These are phyloP conservation scores for Zygosaccharomyces kombuchaensis DNA, from an alignment of 805 yeast genomes.

Conservation along the genomic window DNA sequence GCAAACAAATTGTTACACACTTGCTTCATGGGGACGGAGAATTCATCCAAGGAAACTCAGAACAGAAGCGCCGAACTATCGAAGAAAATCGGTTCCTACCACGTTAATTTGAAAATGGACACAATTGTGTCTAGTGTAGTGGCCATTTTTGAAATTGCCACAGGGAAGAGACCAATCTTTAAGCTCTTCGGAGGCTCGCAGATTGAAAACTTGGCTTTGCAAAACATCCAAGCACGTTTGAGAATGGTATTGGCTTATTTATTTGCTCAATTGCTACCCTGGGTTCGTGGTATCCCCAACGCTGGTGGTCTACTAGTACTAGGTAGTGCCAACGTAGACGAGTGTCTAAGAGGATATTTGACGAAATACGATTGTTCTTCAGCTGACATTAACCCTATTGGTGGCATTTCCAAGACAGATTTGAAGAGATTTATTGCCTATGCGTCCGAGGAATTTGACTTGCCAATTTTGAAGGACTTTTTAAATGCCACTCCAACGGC, in stretches of 20 bases:
- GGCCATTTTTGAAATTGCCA: slow-evolving; percentile 75
- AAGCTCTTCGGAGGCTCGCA: slow-evolving; percentile 91
- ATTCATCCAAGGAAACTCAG: slow-evolving; percentile 86
- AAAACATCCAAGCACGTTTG: slow-evolving; percentile 92
- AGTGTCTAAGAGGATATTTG: slow-evolving; percentile 88
- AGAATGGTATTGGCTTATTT: slow-evolving; percentile 93
- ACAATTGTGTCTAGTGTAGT: slow-evolving; percentile 69
- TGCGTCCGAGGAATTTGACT: slow-evolving; percentile 61
- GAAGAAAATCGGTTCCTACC: slow-evolving; percentile 75
- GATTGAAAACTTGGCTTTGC: slow-evolving; percentile 89
- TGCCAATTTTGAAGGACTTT: slow-evolving; percentile 76
- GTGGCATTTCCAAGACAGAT: slow-evolving; percentile 96
- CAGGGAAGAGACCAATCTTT: slow-evolving; percentile 85
- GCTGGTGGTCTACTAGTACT: slow-evolving; percentile 77
- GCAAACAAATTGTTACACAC: slow-evolving; percentile 79
- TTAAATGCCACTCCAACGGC: slow-evolving; percentile 95
- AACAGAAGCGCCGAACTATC: slow-evolving; percentile 75
- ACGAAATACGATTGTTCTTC: slow-evolving; percentile 97
- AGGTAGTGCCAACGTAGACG: slow-evolving; percentile 97
- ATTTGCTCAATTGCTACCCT: slow-evolving; percentile 91
- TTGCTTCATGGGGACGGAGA: slow-evolving; percentile 92
- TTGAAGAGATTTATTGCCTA: slow-evolving; percentile 79
- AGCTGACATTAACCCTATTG: slow-evolving; percentile 97
- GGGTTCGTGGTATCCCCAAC: slow-evolving; percentile 70
- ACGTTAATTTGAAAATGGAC: slow-evolving; percentile 91